These are phyloP conservation scores for Hemisphaericaspora xylofermentans DNA, from an alignment of 1,139 yeast genomes.

Conservation along the genomic window DNA sequence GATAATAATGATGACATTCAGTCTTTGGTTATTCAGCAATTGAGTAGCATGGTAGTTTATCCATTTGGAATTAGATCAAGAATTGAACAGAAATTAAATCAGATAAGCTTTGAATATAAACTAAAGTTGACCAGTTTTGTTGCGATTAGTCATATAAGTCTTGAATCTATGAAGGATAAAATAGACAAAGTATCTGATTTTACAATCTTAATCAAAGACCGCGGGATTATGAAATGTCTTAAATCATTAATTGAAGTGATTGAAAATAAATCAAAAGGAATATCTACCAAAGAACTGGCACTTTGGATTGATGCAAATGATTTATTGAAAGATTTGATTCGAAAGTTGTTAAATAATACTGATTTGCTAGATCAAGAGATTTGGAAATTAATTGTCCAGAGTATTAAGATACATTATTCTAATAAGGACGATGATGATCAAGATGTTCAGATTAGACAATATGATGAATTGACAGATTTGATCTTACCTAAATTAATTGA, in stretches of 20 bases:
- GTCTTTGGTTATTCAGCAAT: slow-evolving; percentile 50
- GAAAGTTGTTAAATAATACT: slow-evolving; percentile 17
- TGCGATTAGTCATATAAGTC: slow-evolving; percentile 56
- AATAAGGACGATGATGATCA: slow-evolving; percentile 39
- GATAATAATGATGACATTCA: slow-evolving; percentile 31
- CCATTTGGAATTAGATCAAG: slow-evolving; percentile 61
- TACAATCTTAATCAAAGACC: slow-evolving; percentile 41
- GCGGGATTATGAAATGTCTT: slow-evolving; percentile 36
- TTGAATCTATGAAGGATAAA: slow-evolving; percentile 39
- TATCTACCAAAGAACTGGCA: slow-evolving; percentile 20
- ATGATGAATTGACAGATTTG: slow-evolving; percentile 37
- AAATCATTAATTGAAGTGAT: slow-evolving; percentile 27
- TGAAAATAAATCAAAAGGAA: slow-evolving; percentile 38
- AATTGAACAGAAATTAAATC: slow-evolving; percentile 40
- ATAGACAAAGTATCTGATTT: slow-evolving; percentile 32
- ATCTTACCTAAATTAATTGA: slow-evolving; percentile 40
- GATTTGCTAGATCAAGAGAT: slow-evolving; percentile 26
- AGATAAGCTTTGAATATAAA: slow-evolving; percentile 22
- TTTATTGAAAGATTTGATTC: slow-evolving; percentile 26
- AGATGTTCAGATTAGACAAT: slow-evolving; percentile 47
- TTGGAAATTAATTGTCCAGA: slow-evolving; percentile 47
- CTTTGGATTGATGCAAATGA: slow-evolving; percentile 47
- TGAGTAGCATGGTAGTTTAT: slow-evolving; percentile 50
- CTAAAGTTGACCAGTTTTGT: slow-evolving; percentile 65
- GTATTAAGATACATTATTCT: slow-evolving; percentile 42